Base-by-base conservation (phyloP, 1,284 basidiomycete genomes). In the Schizophyllum commune region DNA sequence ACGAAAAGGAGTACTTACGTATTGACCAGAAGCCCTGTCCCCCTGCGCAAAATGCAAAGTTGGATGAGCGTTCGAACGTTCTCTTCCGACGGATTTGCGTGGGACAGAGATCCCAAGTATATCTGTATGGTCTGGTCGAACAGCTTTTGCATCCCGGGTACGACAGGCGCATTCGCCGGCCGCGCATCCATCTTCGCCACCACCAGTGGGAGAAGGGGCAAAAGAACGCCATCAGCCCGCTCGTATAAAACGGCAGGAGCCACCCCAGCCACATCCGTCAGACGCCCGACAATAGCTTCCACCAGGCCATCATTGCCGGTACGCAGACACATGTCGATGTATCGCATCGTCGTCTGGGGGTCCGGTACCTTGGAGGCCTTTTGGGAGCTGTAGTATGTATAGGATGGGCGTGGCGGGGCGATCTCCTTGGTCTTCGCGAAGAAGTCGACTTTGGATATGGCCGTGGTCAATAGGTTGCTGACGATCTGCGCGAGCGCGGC, bases 291-390 rank as follows among this genome's bases (percentile, higher is more conserved):
- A 51, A 61, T 33, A 5, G 34, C 27, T 6, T 52, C 47, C 4
- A 22, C 39, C 32, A 61, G 27, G 22, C 54, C 55, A 5, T 11
- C 17, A 32, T 61, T 55, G 15, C 52, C 47, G 51, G 47, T 21
- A 20, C n/a, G 19, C 32, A 57, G 55, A 47, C 60, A 61, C 11
- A 56, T 56, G 39, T 57, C 47, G 55, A 61, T 61, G 60, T 33
- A 57, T 17, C 32, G 39, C 22, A 53, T 53, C 19, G 60, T 56
- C 8, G 15, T 22, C 11, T 15, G 55, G 9, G 56, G 32, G 52
- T n/a, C 57, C 11, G 21, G 56, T 33, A 39, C 34, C 34, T 39
- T 39, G 6, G 34, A 7, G 7, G 34, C 34, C 6, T 6, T 13
- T 13, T 39, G 6, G 7, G 34, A 6, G 34, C 34, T 13, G 34